phyloP scores from a whole-genome alignment of 2,329 filamentous ascomycete species.

The Lachnellula hyalina region DNA sequence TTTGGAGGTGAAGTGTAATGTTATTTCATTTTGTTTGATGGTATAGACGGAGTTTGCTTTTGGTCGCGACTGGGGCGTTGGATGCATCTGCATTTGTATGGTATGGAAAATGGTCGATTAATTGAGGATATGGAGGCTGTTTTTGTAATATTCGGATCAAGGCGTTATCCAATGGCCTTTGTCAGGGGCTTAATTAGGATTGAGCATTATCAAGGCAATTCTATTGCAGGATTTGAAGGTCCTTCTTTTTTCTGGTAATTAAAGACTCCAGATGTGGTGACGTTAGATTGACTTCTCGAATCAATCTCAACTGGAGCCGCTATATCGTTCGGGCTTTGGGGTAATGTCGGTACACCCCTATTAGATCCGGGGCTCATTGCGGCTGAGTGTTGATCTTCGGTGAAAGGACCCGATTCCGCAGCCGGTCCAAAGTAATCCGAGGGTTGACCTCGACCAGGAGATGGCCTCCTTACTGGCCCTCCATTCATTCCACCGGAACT shows the following conservation, averaged over 20 bases:
- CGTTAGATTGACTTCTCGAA: conserved; percentile 25
- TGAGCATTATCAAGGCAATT: conserved; percentile 39
- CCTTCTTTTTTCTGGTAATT: conserved; percentile 8
- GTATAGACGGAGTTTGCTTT: conserved; percentile 13
- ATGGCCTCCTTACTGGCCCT: conserved; percentile 1
- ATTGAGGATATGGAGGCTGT: conserved; percentile 5
- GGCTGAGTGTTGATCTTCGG: conserved; percentile 14
- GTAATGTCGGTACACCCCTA: conserved; percentile 40
- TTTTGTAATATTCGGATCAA: conserved; percentile 11
- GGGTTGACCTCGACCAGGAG: not conserved
- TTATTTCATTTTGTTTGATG: conserved; percentile 16
- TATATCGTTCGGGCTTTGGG: conserved; percentile 46
- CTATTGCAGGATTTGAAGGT: conserved; percentile 34
- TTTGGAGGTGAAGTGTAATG: conserved; percentile 57
- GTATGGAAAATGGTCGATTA: conserved; percentile 17
- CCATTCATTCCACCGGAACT: conserved; percentile 7
- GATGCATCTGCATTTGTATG: conserved; percentile 12
- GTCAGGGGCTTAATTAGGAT: not conserved
- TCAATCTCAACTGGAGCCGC: conserved; percentile 50
- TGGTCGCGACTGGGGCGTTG: conserved; percentile 11
- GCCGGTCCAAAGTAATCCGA: conserved; percentile 31
- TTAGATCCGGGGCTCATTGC: conserved; percentile 30
- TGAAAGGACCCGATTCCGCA: conserved; percentile 41
- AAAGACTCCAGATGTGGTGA: conserved; percentile 18
- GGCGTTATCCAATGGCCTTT: conserved; percentile 17